Percentiles rank a stretch among this genome's conserved stretches.
These are phyloP conservation scores for Suillus subaureus DNA, from an alignment of 768 basidiomycete species.

Conservation along the genomic window DNA sequence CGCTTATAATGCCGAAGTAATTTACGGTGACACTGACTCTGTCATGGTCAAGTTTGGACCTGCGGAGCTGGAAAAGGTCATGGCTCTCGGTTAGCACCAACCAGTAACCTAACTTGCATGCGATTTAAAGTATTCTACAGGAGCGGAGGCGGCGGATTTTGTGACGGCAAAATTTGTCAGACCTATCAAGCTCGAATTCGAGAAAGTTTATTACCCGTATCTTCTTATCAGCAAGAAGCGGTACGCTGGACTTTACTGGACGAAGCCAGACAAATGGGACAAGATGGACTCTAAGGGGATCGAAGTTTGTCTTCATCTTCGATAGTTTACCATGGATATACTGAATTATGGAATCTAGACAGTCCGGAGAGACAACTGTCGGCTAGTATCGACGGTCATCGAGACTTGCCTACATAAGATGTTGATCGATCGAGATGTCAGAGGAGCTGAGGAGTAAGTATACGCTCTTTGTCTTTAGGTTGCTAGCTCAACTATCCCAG, in stretches of 20 bases:
- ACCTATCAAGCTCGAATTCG: conserved; percentile 98
- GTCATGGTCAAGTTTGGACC: conserved; percentile 99
- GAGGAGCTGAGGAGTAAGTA: conserved; percentile 88
- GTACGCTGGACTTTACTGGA: conserved; percentile 99
- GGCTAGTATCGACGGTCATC: conserved; percentile 97
- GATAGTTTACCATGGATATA: background rate
- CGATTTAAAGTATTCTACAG: conserved; percentile 39
- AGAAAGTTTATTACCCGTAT: conserved; percentile 97
- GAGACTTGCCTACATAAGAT: conserved; percentile 98
- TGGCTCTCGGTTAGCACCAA: conserved; percentile 74
- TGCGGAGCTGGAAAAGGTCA: conserved; percentile 80
- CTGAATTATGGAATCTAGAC: conserved; percentile 55
- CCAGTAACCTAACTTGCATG: background rate
- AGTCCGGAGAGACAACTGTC: conserved; percentile 96
- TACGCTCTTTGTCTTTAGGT: background rate
- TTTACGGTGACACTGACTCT: conserved; percentile 99
- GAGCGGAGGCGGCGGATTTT: conserved; percentile 88
- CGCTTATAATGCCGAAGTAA: conserved; percentile 86
- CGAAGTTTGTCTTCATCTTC: conserved; percentile 59
- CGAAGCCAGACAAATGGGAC: conserved; percentile 90
- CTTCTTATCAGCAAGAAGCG: conserved; percentile 98
- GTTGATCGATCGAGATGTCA: conserved; percentile 93
- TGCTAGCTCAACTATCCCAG: conserved; percentile 42
- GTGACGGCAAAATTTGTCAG: conserved; percentile 91
- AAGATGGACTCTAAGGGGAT: conserved; percentile 99